Evolutionary conservation across 2,329 filamentous ascomycete species (phyloP), one percentile per base, ranked within the genome.

Genomic region (Cryphonectria parasitica): DNA sequence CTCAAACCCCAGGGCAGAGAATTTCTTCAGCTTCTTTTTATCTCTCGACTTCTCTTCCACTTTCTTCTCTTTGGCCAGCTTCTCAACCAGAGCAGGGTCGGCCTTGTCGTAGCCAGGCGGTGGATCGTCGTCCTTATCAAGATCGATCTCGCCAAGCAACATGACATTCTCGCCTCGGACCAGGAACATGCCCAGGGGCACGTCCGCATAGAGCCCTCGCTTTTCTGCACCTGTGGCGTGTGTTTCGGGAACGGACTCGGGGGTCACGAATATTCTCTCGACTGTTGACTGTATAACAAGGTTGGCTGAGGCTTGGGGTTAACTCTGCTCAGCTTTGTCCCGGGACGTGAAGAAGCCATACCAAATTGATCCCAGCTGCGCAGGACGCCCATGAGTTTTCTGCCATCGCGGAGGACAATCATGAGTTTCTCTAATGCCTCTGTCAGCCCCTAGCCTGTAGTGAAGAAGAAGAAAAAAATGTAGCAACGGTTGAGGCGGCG

Each of bases 281-380:
- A 93, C 87, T 36, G 96, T 98, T 76, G 94, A 93, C 82, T 98
- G 95, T 66, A 99, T 90, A 73, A 98, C 94, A 72, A 99, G 87
- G 81, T 99, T 99, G 68, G 62, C 69, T 72, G 6, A 67, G 69
- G 68, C 66, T 45, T 4, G 7, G 66, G 67, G 77, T 77, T 77
- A 77, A 77, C 73, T 74, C 69, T 63, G 54, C 25, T 67, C 31
- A 25, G n/a, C 60, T 66, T 36, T 31, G 58, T 41, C 8, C 31
- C 56, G 5, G 17, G 17, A 19, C 31, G 41, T 36, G 25, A 49
- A 71, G 49, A 74, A 69, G 34, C 25, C 86, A 77, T 90, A 97
- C 95, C 95, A 78, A 97, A 98, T 82, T 99, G 96, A 82, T 99
- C 96, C 94, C 96, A 99, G 76, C 93, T 97, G 77, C 96, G 88